A percentile compares a stretch with the other conserved stretches of the same genome.
phyloP scores from a whole-genome alignment of 2,329 filamentous ascomycete species.

The Microdochium paspali region DNA sequence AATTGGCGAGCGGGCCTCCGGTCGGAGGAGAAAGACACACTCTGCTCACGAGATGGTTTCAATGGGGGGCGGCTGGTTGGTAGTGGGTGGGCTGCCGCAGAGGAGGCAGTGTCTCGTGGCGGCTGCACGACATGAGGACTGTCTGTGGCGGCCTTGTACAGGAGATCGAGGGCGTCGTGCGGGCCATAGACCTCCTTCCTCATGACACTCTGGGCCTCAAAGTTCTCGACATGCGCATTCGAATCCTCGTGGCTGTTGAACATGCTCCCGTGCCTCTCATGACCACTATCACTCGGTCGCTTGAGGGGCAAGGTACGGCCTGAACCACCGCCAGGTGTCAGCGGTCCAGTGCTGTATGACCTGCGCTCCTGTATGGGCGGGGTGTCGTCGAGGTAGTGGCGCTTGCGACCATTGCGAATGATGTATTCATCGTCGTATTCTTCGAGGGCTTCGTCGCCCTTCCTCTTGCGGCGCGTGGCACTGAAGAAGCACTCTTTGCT shows the following conservation, averaged over 20 bases:
- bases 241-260: constrained; percentile 34
- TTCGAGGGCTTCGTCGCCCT: constrained; percentile 51
- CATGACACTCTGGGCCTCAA: constrained; percentile 57
- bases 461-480: constrained; percentile 85
- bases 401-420: constrained; percentile 64
- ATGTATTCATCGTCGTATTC: constrained; percentile 57
- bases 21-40: constrained; percentile 8
- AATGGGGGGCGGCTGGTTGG: constrained; percentile 10
- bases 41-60: constrained; percentile 11
- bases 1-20: constrained; percentile 11
- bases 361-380: constrained; percentile 34
- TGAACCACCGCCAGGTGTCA: constrained; percentile 58
- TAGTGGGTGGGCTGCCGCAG: constrained; percentile 13
- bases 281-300: constrained; percentile 39
- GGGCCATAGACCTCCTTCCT: constrained; percentile 73
- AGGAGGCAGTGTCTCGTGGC: constrained; percentile 12
- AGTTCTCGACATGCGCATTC: constrained; percentile 54
- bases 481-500: constrained; percentile 97
- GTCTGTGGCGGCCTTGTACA: constrained; percentile 77
- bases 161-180: constrained; percentile 82
- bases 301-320: constrained; percentile 57
- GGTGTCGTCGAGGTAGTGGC: constrained; percentile 39
- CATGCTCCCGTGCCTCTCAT: background rate
- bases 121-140: constrained; percentile 22
- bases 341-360: constrained; percentile 43